Base-by-base conservation (phyloP, 352 stramenopile species). In the Phytophthora kernoviae region DNA sequence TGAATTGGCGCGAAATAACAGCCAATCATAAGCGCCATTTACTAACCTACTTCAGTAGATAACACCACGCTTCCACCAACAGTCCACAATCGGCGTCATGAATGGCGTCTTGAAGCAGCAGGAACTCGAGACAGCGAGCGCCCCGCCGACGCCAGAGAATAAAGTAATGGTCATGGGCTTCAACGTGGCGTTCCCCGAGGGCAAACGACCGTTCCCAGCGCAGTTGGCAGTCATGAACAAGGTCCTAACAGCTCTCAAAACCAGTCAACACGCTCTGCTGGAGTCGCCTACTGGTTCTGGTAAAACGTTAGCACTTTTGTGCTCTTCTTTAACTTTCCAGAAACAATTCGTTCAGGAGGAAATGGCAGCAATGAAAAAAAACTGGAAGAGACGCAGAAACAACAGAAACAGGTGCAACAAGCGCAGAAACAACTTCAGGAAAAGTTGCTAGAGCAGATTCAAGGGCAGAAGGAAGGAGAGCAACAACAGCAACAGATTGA, bases 181-280 rank as follows among this genome's bases (percentile, higher is more conserved):
- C 77, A 74, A 65, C 49, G 82, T 96, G 9, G 79, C 70, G 33
- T 96, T 96, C 57, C 84, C 87, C 0, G 62, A 67, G 11, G 85
- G 84, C 54, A 96, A 94, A 72, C 73, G 72, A 55, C 87, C 87
- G 49, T 96, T 96, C 57, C 85, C 87, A 2, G 83, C 87, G 37
- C 87, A 96, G 56, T 62, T 96, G 24, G 86, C 84, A 1, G 86
- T 96, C 33, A 96, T 96, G 88, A 93, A 77, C 68, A 93, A 93
- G 43, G 84, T 93, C 51, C 55, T 96, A 33, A 57, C 81, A 32
- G 87, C 88, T 41, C 73, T 96, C 37, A 94, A 95, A 59, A 88
- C 68, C 26, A 36, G 75, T 9, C 81, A 95, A 53, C 89, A 96
- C 51, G 88, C 88, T 42, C 68, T 96, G 47, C 66, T 96, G 20